phyloP scores from a whole-genome alignment of 495 filamentous ascomycete genomes.

The Aspergillus saccharolyticus region DNA sequence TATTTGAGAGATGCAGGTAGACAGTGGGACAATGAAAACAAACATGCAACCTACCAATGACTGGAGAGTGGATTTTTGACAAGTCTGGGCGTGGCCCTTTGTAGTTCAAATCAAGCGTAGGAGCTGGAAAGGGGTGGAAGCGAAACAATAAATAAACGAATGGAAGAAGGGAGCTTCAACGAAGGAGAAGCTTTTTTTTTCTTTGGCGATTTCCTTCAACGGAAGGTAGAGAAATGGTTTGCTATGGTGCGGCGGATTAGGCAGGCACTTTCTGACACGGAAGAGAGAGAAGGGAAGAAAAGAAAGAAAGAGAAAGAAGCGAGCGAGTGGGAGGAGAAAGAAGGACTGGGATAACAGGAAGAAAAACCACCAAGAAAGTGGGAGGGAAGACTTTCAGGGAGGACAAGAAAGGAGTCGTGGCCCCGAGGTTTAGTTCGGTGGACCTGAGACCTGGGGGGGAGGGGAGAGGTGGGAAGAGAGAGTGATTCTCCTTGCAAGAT shows the following conservation, averaged over 20 bases:
- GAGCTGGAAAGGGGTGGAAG: constrained; percentile 18
- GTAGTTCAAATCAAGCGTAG: constrained; percentile 1
- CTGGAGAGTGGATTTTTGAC: constrained; percentile 9
- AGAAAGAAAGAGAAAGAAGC: constrained; percentile 35
- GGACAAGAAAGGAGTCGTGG: constrained; percentile 36
- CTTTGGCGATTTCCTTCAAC: constrained; percentile 7
- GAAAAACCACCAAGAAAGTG: constrained; percentile 8
- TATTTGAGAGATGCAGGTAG: constrained; percentile 7
- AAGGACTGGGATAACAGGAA: constrained; percentile 21
- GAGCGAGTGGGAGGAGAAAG: constrained; percentile 42
- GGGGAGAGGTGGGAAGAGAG: too few species aligned
- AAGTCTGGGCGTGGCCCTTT: constrained; percentile 10
- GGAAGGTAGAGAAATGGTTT: constrained; percentile 11
- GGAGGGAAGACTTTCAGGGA: constrained; percentile 24
- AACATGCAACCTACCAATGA: constrained; percentile 22
- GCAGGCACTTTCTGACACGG: constrained; percentile 9
- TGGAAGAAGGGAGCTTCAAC: neutral
- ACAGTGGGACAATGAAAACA: constrained; percentile 10
- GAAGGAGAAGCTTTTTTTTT: neutral
- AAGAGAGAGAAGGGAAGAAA: constrained; percentile 17
- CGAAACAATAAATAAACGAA: constrained; percentile 26
- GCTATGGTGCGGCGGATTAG: constrained; percentile 11
- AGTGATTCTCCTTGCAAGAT: constrained; percentile 13
- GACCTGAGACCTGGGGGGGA: constrained; percentile 16
- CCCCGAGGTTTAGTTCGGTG: constrained; percentile 23